These are phyloP conservation scores for Pilobolus umbonatus DNA, from an alignment of 192 early-diverging fungal genomes.

Conservation along the genomic window DNA sequence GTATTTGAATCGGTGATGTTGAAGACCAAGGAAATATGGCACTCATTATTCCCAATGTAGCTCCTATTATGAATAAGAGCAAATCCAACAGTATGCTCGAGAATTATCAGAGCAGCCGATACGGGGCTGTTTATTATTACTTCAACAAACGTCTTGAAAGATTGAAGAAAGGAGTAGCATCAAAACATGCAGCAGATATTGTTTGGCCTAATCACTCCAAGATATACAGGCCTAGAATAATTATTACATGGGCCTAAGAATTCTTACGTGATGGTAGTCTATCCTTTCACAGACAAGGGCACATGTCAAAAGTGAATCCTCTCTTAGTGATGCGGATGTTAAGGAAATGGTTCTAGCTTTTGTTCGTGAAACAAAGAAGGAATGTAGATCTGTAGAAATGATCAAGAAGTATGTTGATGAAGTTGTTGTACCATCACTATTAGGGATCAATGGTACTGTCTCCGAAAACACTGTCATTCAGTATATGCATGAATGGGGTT, in stretches of 20 bases:
- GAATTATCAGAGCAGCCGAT: too few relatives aligned
- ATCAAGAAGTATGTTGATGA: background rate
- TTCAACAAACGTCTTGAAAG: too few relatives aligned
- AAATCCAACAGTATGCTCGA: too few relatives aligned
- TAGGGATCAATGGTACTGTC: background rate
- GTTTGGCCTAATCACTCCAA: too few relatives aligned
- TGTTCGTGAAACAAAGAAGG: background rate
- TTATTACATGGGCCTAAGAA: background rate
- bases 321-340: background rate
- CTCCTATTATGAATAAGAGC: too few relatives aligned
- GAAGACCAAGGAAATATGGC: too few relatives aligned
- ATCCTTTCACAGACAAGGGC: background rate
- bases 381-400: background rate
- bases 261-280: background rate
- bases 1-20: too few relatives aligned
- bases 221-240: too few relatives aligned
- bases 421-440: background rate
- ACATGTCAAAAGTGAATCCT: background rate
- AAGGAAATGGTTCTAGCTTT: background rate
- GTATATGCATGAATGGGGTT: constrained; percentile 12
- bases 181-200: too few relatives aligned
- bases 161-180: too few relatives aligned
- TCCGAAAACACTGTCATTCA: background rate
- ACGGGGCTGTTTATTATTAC: too few relatives aligned
- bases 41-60: too few relatives aligned